A percentile compares a stretch with the other conserved stretches of the same genome.
Evolutionary conservation across 805 yeast species (phyloP).

Genomic region (Pichia occidentalis): DNA sequence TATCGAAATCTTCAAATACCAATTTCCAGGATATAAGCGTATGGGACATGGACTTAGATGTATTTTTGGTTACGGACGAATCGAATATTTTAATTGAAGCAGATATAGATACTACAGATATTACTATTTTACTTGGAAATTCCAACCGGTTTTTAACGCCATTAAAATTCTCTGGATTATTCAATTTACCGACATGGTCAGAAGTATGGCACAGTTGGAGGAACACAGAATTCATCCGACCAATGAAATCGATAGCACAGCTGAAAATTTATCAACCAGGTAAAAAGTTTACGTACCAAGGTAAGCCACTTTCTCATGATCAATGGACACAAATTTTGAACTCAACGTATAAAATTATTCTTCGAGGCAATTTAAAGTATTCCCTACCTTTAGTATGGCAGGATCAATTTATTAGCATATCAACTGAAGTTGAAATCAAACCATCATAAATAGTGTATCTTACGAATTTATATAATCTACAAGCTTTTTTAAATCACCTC

Average conservation of each 20-base stretch:
- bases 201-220: conserved; percentile 21
- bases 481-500: conserved; percentile 40
- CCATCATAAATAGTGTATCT: conserved; percentile 6
- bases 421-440: conserved; percentile 21
- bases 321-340: conserved; percentile 28
- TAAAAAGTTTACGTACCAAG: conserved; percentile 22
- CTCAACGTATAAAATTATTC: conserved; percentile 23
- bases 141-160: conserved; percentile 27
- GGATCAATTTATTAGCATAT: conserved; percentile 26
- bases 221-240: conserved; percentile 15
- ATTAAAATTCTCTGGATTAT: conserved; percentile 24
- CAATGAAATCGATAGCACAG: conserved; percentile 24
- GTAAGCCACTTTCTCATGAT: conserved; percentile 19
- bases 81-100: conserved; percentile 5
- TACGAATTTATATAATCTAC: conserved; percentile 28
- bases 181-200: conserved; percentile 16
- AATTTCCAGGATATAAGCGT: conserved; percentile 30
- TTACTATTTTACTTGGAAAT: conserved; percentile 30
- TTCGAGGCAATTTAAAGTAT: conserved; percentile 30
- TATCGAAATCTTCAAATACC: conserved; percentile 21
- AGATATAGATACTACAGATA: conserved; percentile 13
- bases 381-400: conserved; percentile 24
- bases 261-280: conserved; percentile 28
- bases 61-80: conserved; percentile 25
- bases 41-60: conserved; percentile 30